These are phyloP conservation scores for Rhynchospora pubera DNA, from an alignment of 176 grass and related monocot species.

Conservation along the genomic window DNA sequence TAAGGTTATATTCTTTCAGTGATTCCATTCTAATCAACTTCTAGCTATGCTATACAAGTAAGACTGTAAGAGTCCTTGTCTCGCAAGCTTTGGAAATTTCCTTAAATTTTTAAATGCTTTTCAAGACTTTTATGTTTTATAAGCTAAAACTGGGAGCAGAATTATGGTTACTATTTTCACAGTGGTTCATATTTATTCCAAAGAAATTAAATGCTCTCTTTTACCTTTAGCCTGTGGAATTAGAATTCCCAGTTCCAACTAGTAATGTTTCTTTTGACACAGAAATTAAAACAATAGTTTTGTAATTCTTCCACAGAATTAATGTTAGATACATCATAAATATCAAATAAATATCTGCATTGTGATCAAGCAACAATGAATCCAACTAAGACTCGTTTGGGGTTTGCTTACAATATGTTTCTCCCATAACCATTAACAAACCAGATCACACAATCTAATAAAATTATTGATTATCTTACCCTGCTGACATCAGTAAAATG, in stretches of 20 bases:
- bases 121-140: not conserved
- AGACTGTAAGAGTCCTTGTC: not conserved
- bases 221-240: not conserved
- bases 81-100: not conserved
- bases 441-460: not conserved
- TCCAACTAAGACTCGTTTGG: not conserved
- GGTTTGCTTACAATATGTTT: not conserved
- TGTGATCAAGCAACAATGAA: not conserved
- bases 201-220: not conserved
- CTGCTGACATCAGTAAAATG: slow-evolving; percentile 96
- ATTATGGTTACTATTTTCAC: not conserved
- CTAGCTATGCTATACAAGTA: not conserved
- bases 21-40: not conserved
- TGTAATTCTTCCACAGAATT: not conserved
- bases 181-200: not conserved
- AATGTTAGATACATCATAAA: not conserved
- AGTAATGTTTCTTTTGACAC: not conserved
- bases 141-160: not conserved
- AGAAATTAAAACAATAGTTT: not conserved
- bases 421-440: not conserved
- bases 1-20: not conserved
- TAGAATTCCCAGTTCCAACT: not conserved
- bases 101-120: not conserved
- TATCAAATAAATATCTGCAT: not conserved
- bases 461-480: slow-evolving; percentile 34